A percentile compares a stretch with the other conserved stretches of the same genome.
Evolutionary conservation across 2,329 filamentous ascomycete species (phyloP).

Genomic region (Myriosclerotinia scirpicola): DNA sequence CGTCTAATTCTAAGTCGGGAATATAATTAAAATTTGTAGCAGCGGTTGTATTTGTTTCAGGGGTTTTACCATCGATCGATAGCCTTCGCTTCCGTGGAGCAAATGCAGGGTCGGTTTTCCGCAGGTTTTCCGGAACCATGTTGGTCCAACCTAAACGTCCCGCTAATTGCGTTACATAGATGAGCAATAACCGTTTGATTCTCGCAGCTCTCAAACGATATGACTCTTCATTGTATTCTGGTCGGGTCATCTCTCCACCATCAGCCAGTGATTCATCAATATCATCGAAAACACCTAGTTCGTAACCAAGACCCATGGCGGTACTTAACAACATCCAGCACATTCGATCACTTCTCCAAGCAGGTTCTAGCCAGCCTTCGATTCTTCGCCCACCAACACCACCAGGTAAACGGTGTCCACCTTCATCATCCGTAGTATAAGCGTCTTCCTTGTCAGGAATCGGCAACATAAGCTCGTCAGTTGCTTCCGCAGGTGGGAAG

Average conservation of each 20-base stretch:
- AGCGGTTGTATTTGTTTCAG: slow-evolving; percentile 57
- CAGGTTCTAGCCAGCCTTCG: slow-evolving; percentile 94
- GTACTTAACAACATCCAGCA: slow-evolving; percentile 97
- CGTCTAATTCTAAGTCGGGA: slow-evolving; percentile 64
- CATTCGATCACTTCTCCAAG: slow-evolving; percentile 92
- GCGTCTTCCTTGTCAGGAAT: slow-evolving; percentile 51
- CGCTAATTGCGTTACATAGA: slow-evolving; percentile 92
- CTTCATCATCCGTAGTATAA: slow-evolving; percentile 47
- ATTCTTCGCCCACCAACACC: slow-evolving; percentile 81
- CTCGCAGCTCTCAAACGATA: slow-evolving; percentile 77
- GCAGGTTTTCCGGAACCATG: slow-evolving; percentile 75
- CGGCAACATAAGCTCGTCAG: slow-evolving; percentile 66
- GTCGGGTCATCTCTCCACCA: slow-evolving; percentile 57
- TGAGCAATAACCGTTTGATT: slow-evolving; percentile 81
- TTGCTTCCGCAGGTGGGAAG: slow-evolving; percentile 80
- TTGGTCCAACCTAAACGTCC: slow-evolving; percentile 89
- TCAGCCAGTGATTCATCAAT: slow-evolving; percentile 69
- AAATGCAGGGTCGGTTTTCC: slow-evolving; percentile 58
- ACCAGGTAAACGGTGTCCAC: slow-evolving; percentile 45
- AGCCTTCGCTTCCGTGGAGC: slow-evolving; percentile 43
- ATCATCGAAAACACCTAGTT: slow-evolving; percentile 92
- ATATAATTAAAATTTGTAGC: slow-evolving; percentile 65
- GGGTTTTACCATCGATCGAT: slow-evolving; percentile 58
- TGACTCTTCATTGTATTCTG: slow-evolving; percentile 70
- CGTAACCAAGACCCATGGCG: slow-evolving; percentile 84